Evolutionary conservation across 2,329 filamentous ascomycete species (phyloP).

Genomic region (Epichloe bromicola): DNA sequence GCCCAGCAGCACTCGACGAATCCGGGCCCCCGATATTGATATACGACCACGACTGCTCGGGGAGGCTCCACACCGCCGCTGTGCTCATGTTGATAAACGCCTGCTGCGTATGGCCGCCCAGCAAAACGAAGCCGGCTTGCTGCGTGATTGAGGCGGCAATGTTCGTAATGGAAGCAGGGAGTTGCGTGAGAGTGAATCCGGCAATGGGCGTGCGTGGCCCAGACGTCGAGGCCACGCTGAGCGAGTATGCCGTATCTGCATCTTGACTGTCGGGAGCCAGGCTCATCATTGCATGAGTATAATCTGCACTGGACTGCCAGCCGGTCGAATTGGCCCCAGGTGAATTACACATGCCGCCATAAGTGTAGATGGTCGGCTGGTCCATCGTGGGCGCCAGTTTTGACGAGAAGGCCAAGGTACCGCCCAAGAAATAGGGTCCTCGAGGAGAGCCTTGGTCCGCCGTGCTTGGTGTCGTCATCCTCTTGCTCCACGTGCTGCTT

Average conservation of each 20-base stretch:
- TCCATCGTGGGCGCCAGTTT: conserved; percentile 39
- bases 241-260: conserved; percentile 19
- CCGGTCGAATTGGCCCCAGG: conserved; percentile 25
- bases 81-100: conserved; percentile 95
- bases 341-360: conserved; percentile 79
- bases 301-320: conserved; percentile 60
- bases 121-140: conserved; percentile 63
- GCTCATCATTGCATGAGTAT: conserved; percentile 67
- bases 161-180: conserved; percentile 58
- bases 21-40: conserved; percentile 44
- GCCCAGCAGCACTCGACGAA: background rate
- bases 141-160: conserved; percentile 52
- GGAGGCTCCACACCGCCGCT: conserved; percentile 73
- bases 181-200: conserved; percentile 68
- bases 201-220: conserved; percentile 68
- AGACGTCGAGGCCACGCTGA: conserved; percentile 27
- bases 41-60: conserved; percentile 79
- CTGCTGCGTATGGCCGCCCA: conserved; percentile 71
- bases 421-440: conserved; percentile 38
- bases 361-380: conserved; percentile 52
- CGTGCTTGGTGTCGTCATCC: conserved; percentile 13
- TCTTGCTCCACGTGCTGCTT: conserved; percentile 16
- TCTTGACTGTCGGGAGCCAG: conserved; percentile 34
- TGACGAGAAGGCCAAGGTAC: conserved; percentile 54
- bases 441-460: conserved; percentile 10